phyloP scores from a whole-genome alignment of 108 stramenopile genomes.

The Pinguiococcus pyrenoidosus region DNA sequence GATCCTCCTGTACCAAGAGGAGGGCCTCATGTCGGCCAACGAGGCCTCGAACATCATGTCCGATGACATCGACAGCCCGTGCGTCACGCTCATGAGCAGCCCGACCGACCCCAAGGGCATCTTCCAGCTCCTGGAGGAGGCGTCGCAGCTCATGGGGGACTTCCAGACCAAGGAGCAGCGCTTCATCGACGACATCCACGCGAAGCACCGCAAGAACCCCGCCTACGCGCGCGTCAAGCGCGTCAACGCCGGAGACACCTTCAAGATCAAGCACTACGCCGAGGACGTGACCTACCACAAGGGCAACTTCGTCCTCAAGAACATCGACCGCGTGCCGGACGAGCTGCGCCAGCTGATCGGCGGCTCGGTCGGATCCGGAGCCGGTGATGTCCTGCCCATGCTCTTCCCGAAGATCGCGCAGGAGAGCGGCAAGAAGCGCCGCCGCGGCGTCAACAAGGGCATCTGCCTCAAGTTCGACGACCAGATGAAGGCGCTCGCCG shows the following conservation, averaged over 20 bases:
- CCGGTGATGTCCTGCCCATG: too few relatives aligned
- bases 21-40: constrained; percentile 1
- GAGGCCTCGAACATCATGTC: neutral
- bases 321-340: constrained; percentile 7
- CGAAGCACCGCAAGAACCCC: neutral
- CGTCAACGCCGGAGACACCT: neutral
- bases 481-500: neutral
- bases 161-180: too few relatives aligned
- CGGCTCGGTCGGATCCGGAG: neutral
- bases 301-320: constrained; percentile 8
- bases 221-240: neutral
- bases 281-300: constrained; percentile 13
- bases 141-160: too few relatives aligned
- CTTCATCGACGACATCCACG: too few relatives aligned
- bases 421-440: too few relatives aligned
- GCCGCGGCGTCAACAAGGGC: neutral
- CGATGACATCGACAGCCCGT: too few relatives aligned
- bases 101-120: too few relatives aligned
- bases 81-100: too few relatives aligned
- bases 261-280: constrained; percentile 15
- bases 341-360: constrained; percentile 3
- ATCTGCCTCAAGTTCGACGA: too few relatives aligned
- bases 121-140: too few relatives aligned
- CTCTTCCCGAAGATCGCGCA: too few relatives aligned
- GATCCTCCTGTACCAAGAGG: constrained; percentile 7